phyloP scores from a whole-genome alignment of 2,329 filamentous ascomycete genomes.

The Alternaria sp. region DNA sequence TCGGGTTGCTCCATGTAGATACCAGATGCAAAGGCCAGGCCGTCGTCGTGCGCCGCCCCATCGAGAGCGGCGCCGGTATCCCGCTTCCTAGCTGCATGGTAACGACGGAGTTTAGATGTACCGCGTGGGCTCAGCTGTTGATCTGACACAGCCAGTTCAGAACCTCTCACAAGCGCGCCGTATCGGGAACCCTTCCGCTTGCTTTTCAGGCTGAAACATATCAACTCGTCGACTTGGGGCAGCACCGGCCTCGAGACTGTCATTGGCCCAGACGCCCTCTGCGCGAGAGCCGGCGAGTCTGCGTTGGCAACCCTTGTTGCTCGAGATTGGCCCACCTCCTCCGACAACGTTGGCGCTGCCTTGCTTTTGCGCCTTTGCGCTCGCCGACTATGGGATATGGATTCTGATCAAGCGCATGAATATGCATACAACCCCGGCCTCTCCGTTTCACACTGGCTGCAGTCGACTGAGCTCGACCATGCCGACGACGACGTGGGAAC shows the following conservation, averaged over 20 bases:
- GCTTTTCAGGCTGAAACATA: slow-evolving; percentile 12
- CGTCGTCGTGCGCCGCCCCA: background rate
- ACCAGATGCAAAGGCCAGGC: background rate
- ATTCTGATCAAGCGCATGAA: slow-evolving; percentile 18
- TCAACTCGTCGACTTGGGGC: slow-evolving; percentile 1
- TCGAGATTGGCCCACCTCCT: slow-evolving; percentile 14
- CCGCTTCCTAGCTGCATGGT: slow-evolving; percentile 13
- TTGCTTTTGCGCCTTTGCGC: slow-evolving; percentile 15
- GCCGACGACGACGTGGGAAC: slow-evolving; percentile 27
- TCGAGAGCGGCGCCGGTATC: slow-evolving; percentile 9
- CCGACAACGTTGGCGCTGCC: slow-evolving; percentile 17
- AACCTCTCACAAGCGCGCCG: slow-evolving; percentile 5
- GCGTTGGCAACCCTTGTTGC: slow-evolving; percentile 11
- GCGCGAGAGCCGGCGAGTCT: background rate
- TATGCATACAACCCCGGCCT: slow-evolving; percentile 20
- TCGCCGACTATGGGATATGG: slow-evolving; percentile 21
- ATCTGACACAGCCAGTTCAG: slow-evolving; percentile 3
- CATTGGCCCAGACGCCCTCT: slow-evolving; percentile 4
- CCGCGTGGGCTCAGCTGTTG: slow-evolving; percentile 4
- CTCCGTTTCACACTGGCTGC: slow-evolving; percentile 37
- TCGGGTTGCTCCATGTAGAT: background rate
- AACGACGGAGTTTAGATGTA: slow-evolving; percentile 5
- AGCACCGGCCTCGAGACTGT: background rate
- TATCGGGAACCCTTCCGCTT: slow-evolving; percentile 8
- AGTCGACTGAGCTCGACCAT: slow-evolving; percentile 36